Evolutionary conservation across 169 alveolate species (phyloP).

Genomic region (Perkinsus chesapeaki): DNA sequence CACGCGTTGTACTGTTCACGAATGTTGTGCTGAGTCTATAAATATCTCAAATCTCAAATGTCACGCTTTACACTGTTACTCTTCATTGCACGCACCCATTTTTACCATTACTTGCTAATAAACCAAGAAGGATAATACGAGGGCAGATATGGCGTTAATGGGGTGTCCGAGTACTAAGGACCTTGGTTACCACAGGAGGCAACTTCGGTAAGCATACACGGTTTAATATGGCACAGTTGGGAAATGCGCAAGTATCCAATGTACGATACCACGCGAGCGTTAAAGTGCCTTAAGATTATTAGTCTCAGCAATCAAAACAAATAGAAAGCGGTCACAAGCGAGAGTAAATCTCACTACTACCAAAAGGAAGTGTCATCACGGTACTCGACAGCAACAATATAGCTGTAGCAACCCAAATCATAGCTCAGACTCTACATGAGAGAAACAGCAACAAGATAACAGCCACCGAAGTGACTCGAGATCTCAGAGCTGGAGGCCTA

Average conservation of each 20-base stretch:
- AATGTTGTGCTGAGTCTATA: no score
- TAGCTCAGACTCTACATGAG: background rate
- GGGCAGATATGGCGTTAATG: no score
- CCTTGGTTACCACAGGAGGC: conserved; percentile 2
- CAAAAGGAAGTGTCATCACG: background rate
- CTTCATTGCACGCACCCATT: no score
- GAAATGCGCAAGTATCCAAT: background rate
- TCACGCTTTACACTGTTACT: no score
- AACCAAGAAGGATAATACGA: no score
- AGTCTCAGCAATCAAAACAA: background rate
- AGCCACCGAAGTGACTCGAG: background rate
- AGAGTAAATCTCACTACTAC: background rate
- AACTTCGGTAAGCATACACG: background rate
- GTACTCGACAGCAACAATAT: background rate
- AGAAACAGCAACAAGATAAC: background rate
- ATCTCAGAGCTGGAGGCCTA: background rate
- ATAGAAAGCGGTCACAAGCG: background rate
- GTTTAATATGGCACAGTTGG: background rate
- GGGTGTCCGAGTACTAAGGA: background rate
- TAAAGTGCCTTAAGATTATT: background rate
- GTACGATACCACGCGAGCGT: background rate
- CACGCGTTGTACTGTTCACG: no score
- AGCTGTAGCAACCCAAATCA: background rate
- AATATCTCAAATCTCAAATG: no score
- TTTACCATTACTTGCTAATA: no score